phyloP scores from a whole-genome alignment of 2,329 filamentous ascomycete species.

The Rutstroemia sydowiana region DNA sequence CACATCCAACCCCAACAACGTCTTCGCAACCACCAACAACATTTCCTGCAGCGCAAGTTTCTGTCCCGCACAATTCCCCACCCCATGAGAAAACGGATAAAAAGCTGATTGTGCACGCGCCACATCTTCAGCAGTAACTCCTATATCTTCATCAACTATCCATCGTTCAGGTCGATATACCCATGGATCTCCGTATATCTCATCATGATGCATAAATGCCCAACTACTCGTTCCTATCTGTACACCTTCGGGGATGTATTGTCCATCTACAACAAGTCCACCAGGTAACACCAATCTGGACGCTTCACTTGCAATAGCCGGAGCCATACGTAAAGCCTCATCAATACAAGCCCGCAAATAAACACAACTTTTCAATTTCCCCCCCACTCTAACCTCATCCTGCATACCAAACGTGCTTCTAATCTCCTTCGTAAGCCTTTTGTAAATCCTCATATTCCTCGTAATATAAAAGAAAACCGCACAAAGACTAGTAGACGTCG shows the following conservation, averaged over 20 bases:
- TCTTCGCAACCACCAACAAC: slow-evolving; percentile 6
- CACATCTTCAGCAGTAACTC: slow-evolving; percentile 9
- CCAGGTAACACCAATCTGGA: neutral
- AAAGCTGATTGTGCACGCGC: neutral
- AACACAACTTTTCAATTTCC: neutral
- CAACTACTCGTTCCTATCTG: slow-evolving; percentile 39
- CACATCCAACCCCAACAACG: neutral
- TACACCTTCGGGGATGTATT: slow-evolving; percentile 33
- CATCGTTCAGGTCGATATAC: slow-evolving; percentile 26
- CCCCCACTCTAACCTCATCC: neutral
- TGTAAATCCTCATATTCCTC: neutral
- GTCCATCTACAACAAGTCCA: slow-evolving; percentile 21
- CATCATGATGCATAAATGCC: slow-evolving; percentile 37
- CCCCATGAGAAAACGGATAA: slow-evolving; percentile 12
- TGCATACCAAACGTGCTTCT: neutral
- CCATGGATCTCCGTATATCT: slow-evolving; percentile 36
- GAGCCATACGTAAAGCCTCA: slow-evolving; percentile 11
- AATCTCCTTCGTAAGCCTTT: slow-evolving; percentile 31
- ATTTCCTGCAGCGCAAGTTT: slow-evolving; percentile 14
- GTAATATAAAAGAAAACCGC: neutral
- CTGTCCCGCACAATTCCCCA: slow-evolving; percentile 10
- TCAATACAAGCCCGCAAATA: slow-evolving; percentile 9
- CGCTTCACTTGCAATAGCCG: neutral
- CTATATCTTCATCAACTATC: slow-evolving; percentile 3
- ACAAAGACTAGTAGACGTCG: neutral